Percentiles rank a stretch among this genome's conserved stretches.
phyloP scores from a whole-genome alignment of 768 basidiomycete genomes.

The Obba rivulosa region DNA sequence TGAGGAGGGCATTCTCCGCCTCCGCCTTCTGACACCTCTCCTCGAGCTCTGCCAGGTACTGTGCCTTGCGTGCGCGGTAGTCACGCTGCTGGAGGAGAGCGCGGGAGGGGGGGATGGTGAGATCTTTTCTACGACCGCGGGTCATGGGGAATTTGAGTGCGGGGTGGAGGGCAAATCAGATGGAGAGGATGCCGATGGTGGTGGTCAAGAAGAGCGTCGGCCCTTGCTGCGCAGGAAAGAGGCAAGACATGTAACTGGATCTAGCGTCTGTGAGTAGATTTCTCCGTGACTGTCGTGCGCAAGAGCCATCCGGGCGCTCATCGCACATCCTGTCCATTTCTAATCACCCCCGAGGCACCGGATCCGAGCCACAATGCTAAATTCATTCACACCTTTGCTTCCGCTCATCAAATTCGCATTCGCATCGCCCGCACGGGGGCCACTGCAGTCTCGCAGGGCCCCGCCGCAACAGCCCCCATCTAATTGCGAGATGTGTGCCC shows the following conservation, averaged over 20 bases:
- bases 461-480: no score
- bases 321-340: not conserved
- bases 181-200: not conserved
- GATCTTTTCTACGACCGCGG: constrained; percentile 61
- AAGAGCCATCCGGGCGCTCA: not conserved
- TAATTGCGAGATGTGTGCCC: no score
- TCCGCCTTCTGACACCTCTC: constrained; percentile 47
- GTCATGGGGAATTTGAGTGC: constrained; percentile 37
- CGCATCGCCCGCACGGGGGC: no score
- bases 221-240: not conserved
- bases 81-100: constrained; percentile 59
- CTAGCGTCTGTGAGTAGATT: constrained; percentile 4
- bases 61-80: constrained; percentile 57
- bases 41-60: constrained; percentile 52
- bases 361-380: no score
- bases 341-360: no score
- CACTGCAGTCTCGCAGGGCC: no score
- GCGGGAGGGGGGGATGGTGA: constrained; percentile 53
- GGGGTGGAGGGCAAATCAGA: not conserved
- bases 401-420: no score
- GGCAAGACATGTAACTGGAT: constrained; percentile 6
- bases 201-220: constrained; percentile 2
- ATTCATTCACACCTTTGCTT: no score
- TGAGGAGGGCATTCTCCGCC: constrained; percentile 47
- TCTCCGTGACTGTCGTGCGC: constrained; percentile 1